A percentile compares a stretch with the other conserved stretches of the same genome.
Conservation (phyloP, 306 rosid genomes). For the Prunus padus region DNA sequence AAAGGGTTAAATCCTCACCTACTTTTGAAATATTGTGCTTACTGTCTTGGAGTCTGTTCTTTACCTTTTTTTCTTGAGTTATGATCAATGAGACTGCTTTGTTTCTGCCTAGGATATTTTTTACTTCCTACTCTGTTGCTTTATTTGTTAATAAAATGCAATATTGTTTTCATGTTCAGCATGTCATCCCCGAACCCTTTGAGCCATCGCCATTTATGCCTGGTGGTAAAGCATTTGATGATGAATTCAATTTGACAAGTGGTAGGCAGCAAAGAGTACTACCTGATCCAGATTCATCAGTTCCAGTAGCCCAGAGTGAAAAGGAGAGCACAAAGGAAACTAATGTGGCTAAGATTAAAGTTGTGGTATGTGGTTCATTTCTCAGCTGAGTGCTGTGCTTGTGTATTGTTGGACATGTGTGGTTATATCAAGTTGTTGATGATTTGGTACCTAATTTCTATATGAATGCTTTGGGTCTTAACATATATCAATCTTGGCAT, state of each 20-base stretch:
- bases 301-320: slow-evolving; percentile 50
- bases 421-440: neutral
- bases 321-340: slow-evolving; percentile 77
- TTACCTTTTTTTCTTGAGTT: neutral
- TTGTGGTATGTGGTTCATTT: slow-evolving; percentile 72
- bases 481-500: neutral
- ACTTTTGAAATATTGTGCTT: neutral
- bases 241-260: slow-evolving; percentile 48
- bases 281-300: slow-evolving; percentile 50
- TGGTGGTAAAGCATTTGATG: slow-evolving; percentile 65
- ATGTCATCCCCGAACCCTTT: slow-evolving; percentile 81
- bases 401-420: neutral
- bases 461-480: neutral
- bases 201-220: slow-evolving; percentile 94
- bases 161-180: slow-evolving; percentile 51
- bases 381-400: neutral
- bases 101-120: neutral
- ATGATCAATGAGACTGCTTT: neutral
- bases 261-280: slow-evolving; percentile 58
- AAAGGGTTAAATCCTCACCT: neutral
- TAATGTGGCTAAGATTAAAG: slow-evolving; percentile 92
- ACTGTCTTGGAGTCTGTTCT: neutral
- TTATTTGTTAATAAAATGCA: slow-evolving; percentile 24
- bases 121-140: neutral
- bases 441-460: neutral